Conservation (phyloP, 495 filamentous ascomycete genomes). For the Neurospora tetraspora region DNA sequence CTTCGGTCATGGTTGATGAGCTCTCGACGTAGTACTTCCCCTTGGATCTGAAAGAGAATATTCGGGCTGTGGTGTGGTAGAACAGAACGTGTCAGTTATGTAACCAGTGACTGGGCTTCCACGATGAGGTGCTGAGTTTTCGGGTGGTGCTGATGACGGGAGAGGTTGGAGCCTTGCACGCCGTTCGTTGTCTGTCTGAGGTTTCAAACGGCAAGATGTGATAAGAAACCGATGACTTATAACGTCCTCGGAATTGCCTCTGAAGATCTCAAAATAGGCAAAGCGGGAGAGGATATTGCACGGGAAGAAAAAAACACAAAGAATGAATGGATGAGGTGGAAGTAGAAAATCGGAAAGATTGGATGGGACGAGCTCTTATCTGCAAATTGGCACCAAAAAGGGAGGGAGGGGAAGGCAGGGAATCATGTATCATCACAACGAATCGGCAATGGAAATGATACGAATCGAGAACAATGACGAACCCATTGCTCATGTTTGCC, state of each 20-base stretch:
- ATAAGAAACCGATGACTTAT: not conserved
- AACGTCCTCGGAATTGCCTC: not conserved
- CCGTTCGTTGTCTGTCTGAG: not conserved
- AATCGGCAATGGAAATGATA: not conserved
- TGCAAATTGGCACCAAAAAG: not conserved
- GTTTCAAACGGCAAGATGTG: not conserved
- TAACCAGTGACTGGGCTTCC: not conserved
- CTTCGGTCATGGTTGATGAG: conserved; percentile 12
- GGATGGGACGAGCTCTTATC: not conserved
- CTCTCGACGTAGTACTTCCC: conserved; percentile 11
- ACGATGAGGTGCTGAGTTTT: not conserved
- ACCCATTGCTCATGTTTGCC: conserved; percentile 11
- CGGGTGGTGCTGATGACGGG: not conserved
- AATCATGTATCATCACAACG: not conserved
- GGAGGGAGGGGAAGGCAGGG: not conserved
- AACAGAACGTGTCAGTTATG: conserved; percentile 1
- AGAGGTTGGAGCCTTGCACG: not conserved
- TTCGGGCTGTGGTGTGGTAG: conserved; percentile 1
- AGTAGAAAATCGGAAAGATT: not conserved
- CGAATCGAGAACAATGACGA: not conserved
- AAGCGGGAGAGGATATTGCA: not conserved
- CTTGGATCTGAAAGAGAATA: conserved; percentile 3
- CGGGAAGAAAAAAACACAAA: not conserved
- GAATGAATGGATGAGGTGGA: not conserved
- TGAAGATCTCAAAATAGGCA: not conserved